phyloP scores from a whole-genome alignment of 202 grass and related monocot genomes.

The Bolboschoenoplectus hybrid region DNA sequence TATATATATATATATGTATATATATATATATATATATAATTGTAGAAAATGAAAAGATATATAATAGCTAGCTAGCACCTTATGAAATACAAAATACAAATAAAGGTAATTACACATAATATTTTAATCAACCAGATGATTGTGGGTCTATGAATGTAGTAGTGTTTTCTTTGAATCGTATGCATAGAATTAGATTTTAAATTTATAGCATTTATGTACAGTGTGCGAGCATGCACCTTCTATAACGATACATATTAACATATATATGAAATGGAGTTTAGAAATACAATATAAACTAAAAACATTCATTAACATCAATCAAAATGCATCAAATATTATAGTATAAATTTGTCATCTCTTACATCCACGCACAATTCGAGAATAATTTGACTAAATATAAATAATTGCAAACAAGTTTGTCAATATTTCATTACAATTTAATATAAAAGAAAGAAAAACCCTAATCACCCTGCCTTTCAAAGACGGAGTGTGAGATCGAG shows the following conservation, averaged over 20 bases:
- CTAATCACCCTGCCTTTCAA: neutral
- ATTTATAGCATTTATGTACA: neutral
- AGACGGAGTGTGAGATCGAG: conserved; percentile 37
- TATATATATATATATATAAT: neutral
- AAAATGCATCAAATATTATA: conserved; percentile 5
- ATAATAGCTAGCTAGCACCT: neutral
- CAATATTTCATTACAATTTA: neutral
- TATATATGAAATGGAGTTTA: neutral
- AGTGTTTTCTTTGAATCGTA: neutral
- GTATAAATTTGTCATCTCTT: neutral
- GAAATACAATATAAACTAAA: neutral
- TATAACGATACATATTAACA: neutral
- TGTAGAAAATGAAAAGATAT: neutral
- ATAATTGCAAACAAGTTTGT: neutral
- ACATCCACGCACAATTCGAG: neutral
- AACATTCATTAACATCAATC: neutral
- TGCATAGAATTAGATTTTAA: neutral
- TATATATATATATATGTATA: neutral
- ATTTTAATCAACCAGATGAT: neutral
- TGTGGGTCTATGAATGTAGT: neutral
- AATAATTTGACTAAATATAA: neutral
- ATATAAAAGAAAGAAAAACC: neutral
- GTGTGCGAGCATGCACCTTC: neutral
- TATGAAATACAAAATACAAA: neutral
- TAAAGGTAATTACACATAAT: neutral